Conservation (phyloP, 148 eudicot genomes). For the Cornus florida region DNA sequence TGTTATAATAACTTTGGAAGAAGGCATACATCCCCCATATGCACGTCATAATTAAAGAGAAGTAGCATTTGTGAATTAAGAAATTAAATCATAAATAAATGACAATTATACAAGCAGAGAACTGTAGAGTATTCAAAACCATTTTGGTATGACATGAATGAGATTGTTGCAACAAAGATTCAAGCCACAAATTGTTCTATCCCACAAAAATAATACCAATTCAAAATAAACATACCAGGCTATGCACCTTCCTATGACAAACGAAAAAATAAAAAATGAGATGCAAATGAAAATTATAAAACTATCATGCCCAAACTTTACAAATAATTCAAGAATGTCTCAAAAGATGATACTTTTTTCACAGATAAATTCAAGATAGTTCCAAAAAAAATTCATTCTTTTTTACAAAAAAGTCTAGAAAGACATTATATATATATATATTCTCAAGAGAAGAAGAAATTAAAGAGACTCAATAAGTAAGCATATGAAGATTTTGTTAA, state of each 20-base stretch:
- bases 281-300: background rate
- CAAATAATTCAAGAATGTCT: too few species aligned
- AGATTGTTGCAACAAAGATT: constrained; percentile 5
- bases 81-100: background rate
- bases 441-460: too few species aligned
- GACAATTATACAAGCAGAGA: constrained; percentile 10
- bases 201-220: background rate
- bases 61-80: background rate
- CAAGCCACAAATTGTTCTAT: background rate
- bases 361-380: too few species aligned
- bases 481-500: too few species aligned
- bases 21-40: background rate
- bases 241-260: constrained; percentile 9
- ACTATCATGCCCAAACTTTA: too few species aligned
- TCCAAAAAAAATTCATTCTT: too few species aligned
- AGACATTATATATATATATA: too few species aligned
- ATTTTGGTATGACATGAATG: background rate
- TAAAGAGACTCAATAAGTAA: too few species aligned
- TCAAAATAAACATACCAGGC: background rate
- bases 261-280: background rate
- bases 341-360: too few species aligned
- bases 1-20: background rate
- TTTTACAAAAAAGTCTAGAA: too few species aligned
- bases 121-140: background rate
- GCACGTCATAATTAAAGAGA: background rate